Percentiles rank a stretch among this genome's conserved stretches.
Conservation (phyloP, 1,139 yeast species). For the Zygoascus hellenicus region DNA sequence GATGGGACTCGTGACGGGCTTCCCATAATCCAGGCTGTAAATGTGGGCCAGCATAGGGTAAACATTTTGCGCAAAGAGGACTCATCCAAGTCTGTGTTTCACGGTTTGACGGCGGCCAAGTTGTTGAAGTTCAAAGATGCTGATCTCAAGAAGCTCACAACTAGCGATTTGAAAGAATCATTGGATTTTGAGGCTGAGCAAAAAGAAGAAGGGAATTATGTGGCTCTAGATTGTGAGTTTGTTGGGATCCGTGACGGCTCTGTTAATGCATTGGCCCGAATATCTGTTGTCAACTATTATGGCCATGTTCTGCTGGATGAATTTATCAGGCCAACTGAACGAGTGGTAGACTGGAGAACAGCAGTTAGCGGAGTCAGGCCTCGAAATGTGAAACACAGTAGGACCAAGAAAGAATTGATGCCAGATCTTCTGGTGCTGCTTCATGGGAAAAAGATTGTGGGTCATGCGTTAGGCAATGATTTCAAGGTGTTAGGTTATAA, state of each 20-base stretch:
- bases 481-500: constrained; percentile 58
- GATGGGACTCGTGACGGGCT: too few species aligned
- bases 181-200: neutral
- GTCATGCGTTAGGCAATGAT: constrained; percentile 83
- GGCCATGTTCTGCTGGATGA: constrained; percentile 68
- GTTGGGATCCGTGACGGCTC: constrained; percentile 77
- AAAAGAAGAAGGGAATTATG: constrained; percentile 50
- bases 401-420: constrained; percentile 63
- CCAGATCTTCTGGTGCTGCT: constrained; percentile 44
- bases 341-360: constrained; percentile 87
- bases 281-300: constrained; percentile 76
- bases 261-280: constrained; percentile 70
- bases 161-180: constrained; percentile 10
- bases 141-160: neutral
- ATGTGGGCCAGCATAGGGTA: too few species aligned
- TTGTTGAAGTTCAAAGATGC: neutral
- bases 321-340: constrained; percentile 68
- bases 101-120: neutral
- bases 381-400: constrained; percentile 58
- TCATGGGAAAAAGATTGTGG: constrained; percentile 47
- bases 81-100: too few species aligned
- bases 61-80: too few species aligned
- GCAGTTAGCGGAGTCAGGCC: constrained; percentile 90
- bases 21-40: too few species aligned
- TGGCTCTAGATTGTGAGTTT: constrained; percentile 91